Percentiles rank a stretch among this genome's conserved stretches.
phyloP scores from a whole-genome alignment of 495 filamentous ascomycete species.

The Aspergillus incahuasiensis region DNA sequence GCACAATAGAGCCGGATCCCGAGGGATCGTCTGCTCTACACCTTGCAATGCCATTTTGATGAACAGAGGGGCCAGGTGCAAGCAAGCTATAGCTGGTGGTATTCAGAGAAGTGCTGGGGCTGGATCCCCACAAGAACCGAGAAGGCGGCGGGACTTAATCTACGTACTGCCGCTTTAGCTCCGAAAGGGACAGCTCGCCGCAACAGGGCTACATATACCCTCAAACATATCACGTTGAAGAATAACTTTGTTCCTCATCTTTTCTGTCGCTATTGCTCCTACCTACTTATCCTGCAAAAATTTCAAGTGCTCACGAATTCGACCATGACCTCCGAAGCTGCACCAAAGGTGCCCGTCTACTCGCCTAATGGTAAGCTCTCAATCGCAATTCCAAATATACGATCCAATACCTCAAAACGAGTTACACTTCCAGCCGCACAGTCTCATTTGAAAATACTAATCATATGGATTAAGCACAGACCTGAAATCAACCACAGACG shows the following conservation, averaged over 20 bases:
- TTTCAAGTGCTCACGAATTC: background rate
- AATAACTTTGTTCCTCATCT: background rate
- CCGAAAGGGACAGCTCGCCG: constrained; percentile 43
- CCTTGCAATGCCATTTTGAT: constrained; percentile 72
- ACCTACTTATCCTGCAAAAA: too few species aligned
- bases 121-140: constrained; percentile 17
- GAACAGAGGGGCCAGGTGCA: background rate
- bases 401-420: too few species aligned
- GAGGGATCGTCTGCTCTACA: constrained; percentile 87
- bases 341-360: constrained; percentile 44
- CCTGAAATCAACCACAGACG: constrained; percentile 94
- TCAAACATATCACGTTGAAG: constrained; percentile 3
- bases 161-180: constrained; percentile 30
- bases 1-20: constrained; percentile 98
- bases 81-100: background rate
- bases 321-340: constrained; percentile 26
- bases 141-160: constrained; percentile 7
- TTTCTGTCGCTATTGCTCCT: background rate
- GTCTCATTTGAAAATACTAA: too few species aligned
- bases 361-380: constrained; percentile 41
- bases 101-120: constrained; percentile 1
- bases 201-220: constrained; percentile 28
- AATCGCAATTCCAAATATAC: too few species aligned
- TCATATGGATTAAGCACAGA: constrained; percentile 48
- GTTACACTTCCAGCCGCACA: too few species aligned